phyloP scores from a whole-genome alignment of 805 yeast genomes.

The Teunomyces kruisii region DNA sequence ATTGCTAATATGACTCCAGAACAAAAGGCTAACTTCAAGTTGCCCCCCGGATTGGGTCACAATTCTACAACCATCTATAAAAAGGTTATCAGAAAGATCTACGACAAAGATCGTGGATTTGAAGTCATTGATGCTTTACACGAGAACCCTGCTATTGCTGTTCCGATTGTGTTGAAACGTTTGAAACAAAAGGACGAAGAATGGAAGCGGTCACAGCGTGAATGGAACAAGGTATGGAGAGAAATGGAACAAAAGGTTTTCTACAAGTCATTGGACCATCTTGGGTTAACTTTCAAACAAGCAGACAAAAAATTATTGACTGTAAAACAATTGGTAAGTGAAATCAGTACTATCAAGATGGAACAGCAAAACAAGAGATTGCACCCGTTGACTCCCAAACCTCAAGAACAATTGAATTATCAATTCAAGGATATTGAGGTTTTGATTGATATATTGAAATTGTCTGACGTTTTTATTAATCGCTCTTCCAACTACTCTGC shows the following conservation, averaged over 20 bases:
- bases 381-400: conserved; percentile 82
- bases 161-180: conserved; percentile 88
- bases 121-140: conserved; percentile 96
- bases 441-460: conserved; percentile 67
- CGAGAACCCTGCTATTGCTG: conserved; percentile 92
- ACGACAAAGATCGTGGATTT: conserved; percentile 91
- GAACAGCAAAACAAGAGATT: conserved; percentile 87
- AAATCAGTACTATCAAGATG: conserved; percentile 86
- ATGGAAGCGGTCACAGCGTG: conserved; percentile 97
- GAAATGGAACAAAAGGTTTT: conserved; percentile 95
- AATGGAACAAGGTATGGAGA: conserved; percentile 99
- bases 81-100: conserved; percentile 87
- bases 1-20: conserved; percentile 90
- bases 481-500: conserved; percentile 74
- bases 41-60: conserved; percentile 93
- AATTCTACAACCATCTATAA: conserved; percentile 89
- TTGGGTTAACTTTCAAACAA: conserved; percentile 94
- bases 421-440: conserved; percentile 65
- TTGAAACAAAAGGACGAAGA: conserved; percentile 97
- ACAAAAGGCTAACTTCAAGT: conserved; percentile 79
- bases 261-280: conserved; percentile 89
- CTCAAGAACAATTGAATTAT: conserved; percentile 71
- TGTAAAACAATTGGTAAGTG: conserved; percentile 85
- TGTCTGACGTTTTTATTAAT: conserved; percentile 65
- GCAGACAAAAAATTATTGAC: conserved; percentile 91